Conservation (phyloP, 768 basidiomycete species). For the Boletus sp. region DNA sequence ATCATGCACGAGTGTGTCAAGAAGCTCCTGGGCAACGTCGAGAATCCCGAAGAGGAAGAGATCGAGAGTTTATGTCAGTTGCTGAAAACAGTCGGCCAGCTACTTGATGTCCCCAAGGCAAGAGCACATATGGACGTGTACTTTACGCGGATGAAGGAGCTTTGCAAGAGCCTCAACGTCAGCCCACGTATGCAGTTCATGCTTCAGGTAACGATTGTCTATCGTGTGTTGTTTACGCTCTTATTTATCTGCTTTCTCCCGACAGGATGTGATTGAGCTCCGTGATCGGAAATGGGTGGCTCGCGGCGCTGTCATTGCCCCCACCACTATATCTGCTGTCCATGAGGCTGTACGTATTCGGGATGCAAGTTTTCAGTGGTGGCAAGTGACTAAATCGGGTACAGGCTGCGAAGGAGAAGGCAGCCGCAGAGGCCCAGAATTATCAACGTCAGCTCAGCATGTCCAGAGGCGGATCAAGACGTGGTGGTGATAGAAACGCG, state of each 20-base stretch:
- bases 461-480: slow-evolving; percentile 88
- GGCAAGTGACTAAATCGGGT: slow-evolving; percentile 3
- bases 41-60: slow-evolving; percentile 96
- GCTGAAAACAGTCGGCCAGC: slow-evolving; percentile 80
- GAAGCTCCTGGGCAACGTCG: slow-evolving; percentile 89
- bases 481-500: slow-evolving; percentile 69
- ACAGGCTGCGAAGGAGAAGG: slow-evolving; percentile 82
- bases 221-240: not conserved
- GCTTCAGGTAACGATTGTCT: slow-evolving; percentile 69
- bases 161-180: slow-evolving; percentile 71
- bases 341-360: slow-evolving; percentile 69
- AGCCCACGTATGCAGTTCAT: slow-evolving; percentile 91
- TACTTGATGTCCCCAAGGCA: slow-evolving; percentile 79
- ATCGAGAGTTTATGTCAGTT: slow-evolving; percentile 95
- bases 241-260: not conserved
- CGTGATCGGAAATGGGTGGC: slow-evolving; percentile 79
- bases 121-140: slow-evolving; percentile 88
- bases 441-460: slow-evolving; percentile 65
- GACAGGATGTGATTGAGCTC: slow-evolving; percentile 86
- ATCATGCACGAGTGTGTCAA: slow-evolving; percentile 99
- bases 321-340: slow-evolving; percentile 84
- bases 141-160: slow-evolving; percentile 85
- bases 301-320: slow-evolving; percentile 70
- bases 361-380: not conserved
- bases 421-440: slow-evolving; percentile 56